Percentiles rank a stretch among this genome's conserved stretches.
phyloP scores from a whole-genome alignment of 1,284 basidiomycete species.

The Athelia psychrophila region DNA sequence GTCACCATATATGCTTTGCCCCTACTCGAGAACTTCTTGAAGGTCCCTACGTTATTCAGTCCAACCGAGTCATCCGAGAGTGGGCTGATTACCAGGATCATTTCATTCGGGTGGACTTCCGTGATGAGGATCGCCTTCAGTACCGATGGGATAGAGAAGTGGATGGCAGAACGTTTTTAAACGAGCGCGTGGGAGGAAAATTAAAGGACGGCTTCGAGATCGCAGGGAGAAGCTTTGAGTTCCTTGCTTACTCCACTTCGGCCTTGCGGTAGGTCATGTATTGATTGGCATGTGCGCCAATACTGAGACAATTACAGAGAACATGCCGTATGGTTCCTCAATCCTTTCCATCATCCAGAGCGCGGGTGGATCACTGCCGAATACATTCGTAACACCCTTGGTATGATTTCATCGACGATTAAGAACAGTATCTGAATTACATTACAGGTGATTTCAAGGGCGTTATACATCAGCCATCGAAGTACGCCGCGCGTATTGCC shows the following conservation, averaged over 20 bases:
- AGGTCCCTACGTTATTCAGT: conserved; percentile 68
- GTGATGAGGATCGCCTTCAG: conserved; percentile 70
- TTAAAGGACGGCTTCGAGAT: conserved; percentile 65
- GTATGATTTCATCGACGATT: conserved; percentile 21
- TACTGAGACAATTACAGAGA: conserved; percentile 27
- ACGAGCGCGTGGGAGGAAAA: conserved; percentile 59
- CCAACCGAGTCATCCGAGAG: conserved; percentile 42
- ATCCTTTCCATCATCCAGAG: conserved; percentile 48
- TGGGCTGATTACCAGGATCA: conserved; percentile 41
- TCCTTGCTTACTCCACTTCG: conserved; percentile 73
- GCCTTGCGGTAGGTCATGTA: conserved; percentile 42
- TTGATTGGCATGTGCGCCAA: neutral
- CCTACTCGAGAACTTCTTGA: conserved; percentile 70
- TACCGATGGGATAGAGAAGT: conserved; percentile 67
- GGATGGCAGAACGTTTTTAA: conserved; percentile 54
- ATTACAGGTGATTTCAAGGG: conserved; percentile 45
- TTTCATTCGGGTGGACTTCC: conserved; percentile 77
- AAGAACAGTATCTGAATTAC: neutral
- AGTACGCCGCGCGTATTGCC: conserved; percentile 76
- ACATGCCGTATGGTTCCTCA: conserved; percentile 78
- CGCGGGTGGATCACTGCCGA: conserved; percentile 46
- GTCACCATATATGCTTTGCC: conserved; percentile 66
- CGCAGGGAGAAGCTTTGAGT: conserved; percentile 67
- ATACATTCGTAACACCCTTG: conserved; percentile 57
- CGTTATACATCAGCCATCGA: conserved; percentile 62